These are phyloP conservation scores for Eucalyptus pumila DNA, from an alignment of 345 rosid genomes.

Conservation along the genomic window DNA sequence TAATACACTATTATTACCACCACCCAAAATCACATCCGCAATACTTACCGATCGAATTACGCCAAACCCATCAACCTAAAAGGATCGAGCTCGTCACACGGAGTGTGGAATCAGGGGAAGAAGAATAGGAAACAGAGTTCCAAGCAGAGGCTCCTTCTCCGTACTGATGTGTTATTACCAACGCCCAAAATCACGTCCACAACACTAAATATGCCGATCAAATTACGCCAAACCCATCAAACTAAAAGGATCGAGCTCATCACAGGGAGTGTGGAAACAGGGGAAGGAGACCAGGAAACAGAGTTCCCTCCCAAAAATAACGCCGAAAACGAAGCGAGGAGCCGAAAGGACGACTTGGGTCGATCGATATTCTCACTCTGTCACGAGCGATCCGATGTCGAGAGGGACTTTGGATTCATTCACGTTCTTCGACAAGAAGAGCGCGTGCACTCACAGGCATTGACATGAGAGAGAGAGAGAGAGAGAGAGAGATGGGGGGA, in stretches of 20 bases:
- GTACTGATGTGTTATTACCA: not conserved
- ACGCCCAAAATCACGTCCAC: not conserved
- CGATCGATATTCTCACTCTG: not conserved
- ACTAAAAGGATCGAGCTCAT: not conserved
- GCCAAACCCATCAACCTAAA: not conserved
- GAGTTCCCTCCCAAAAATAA: not conserved
- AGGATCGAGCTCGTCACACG: not conserved
- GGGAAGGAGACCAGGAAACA: not conserved
- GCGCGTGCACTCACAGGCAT: not conserved
- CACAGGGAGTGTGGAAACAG: not conserved
- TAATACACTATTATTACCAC: not conserved
- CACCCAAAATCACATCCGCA: not conserved
- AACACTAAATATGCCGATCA: not conserved
- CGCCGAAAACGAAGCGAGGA: not conserved
- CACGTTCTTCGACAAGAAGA: not conserved
- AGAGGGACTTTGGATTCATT: not conserved
- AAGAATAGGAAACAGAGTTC: not conserved
- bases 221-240: not conserved
- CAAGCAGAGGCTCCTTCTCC: conserved; percentile 54
- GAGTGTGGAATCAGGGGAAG: not conserved
- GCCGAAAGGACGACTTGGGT: not conserved
- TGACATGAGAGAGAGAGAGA: not conserved
- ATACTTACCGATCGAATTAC: not conserved
- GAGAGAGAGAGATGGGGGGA: not conserved
- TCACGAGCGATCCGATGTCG: not conserved